Base-by-base conservation (phyloP, 2,329 filamentous ascomycete species). In the Colletotrichum chlorophyti region DNA sequence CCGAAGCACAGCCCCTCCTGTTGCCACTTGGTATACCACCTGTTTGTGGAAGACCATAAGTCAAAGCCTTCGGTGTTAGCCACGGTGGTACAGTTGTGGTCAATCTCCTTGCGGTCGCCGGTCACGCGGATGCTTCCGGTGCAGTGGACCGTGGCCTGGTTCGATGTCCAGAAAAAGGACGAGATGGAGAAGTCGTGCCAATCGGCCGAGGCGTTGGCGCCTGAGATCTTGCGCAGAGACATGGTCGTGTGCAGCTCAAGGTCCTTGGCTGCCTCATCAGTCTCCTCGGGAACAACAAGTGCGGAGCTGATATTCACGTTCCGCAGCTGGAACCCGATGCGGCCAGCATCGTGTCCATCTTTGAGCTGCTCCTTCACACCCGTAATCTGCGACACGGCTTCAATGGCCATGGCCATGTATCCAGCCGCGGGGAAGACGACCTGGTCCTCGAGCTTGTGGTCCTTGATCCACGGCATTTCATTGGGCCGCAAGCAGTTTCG, bases 141-240 rank as follows among this genome's bases (percentile, higher is more conserved):
- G 26, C 37, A 42, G 26, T 52, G 37, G 3, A 6, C 27, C 11
- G 19, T 41, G 24, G 21, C 23, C 5, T 14, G 11, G 11, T 34
- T 19, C 2, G 21, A 19, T 6, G 26, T 66, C n/a, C n/a, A n/a
- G n/a, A n/a, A n/a, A 45, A 63, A 66, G 7, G 70, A 70, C 5
- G 65, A 29, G 37, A 74, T 64, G 11, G 55, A 66, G n/a, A 71
- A 73, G 12, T 72, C 67, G 60, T 65, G 73, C 68, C 68, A 72
- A 1, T 70, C 71, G 1, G 73, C 64, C 1, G 62, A 62, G 10
- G 32, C 27, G 15, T 29, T 19, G 29, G 23, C 40, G 37, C 24
- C 15, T 7, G 48, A 11, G 1, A 60, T 46, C 6, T 57, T 65
- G 9, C 66, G 65, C 5, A 74, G 46, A 0, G 65, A 68, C 0